phyloP scores from a whole-genome alignment of 306 rosid species.

The Alnus rubra region DNA sequence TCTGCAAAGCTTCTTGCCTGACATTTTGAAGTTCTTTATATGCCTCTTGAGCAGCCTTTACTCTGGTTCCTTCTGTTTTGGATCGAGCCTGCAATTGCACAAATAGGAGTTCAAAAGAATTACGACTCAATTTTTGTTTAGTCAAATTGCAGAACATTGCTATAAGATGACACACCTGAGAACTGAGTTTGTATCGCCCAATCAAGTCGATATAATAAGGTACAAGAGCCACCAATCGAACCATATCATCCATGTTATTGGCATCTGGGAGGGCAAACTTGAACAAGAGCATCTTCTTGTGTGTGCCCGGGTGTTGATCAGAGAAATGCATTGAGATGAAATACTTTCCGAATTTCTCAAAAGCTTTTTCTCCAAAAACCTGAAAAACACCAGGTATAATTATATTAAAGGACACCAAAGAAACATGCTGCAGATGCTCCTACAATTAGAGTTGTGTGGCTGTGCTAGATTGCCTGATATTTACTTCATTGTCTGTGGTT shows the following conservation, averaged over 20 bases:
- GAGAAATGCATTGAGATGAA: constrained; percentile 92
- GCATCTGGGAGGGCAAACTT: constrained; percentile 87
- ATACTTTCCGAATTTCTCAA: constrained; percentile 77
- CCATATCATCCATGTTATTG: constrained; percentile 76
- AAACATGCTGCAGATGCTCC: neutral
- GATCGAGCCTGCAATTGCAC: constrained; percentile 66
- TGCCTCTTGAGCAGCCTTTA: constrained; percentile 82
- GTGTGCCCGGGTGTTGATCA: constrained; percentile 70
- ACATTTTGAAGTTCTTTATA: constrained; percentile 74
- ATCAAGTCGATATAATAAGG: constrained; percentile 85
- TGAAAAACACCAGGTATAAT: constrained; percentile 31
- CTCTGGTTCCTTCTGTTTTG: constrained; percentile 70
- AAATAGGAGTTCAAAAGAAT: constrained; percentile 6
- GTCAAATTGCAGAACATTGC: neutral
- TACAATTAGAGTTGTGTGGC: neutral
- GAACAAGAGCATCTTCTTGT: constrained; percentile 76
- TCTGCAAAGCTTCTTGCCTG: constrained; percentile 88
- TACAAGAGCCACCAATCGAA: constrained; percentile 75
- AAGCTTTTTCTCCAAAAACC: constrained; percentile 94
- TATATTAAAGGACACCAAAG: constrained; percentile 18
- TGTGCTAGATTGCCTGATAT: neutral
- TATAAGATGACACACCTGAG: constrained; percentile 58
- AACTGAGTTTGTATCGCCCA: constrained; percentile 84
- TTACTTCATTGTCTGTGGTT: neutral
- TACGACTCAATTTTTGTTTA: neutral